Base-by-base conservation (phyloP, 306 rosid genomes). In the Cucumis cinereus region DNA sequence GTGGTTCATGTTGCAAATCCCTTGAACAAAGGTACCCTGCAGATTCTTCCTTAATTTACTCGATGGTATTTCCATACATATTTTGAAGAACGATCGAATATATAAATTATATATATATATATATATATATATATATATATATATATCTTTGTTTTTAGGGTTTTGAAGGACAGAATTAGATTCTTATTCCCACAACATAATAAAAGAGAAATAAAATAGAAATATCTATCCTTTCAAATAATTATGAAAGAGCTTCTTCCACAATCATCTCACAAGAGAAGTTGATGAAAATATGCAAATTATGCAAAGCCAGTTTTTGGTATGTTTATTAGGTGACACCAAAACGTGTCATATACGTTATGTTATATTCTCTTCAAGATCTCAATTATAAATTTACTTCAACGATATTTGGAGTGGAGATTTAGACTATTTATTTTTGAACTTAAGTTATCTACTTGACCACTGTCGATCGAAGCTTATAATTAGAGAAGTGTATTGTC, bases 291-390 rank as follows among this genome's bases (percentile, higher is more conserved):
- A 77, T 50, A 74, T 73, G 77, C 38, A 80, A 79, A 84, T 77
- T 81, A 73, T 79, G 79, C 55, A 62, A 62, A 80, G 79, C 78
- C 75, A 17, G 87, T 85, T 83, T 81, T 90, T 35, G 76, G 87
- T n/a, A n/a, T n/a, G n/a, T 69, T 85, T 83, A 79, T 3, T 3
- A 30, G 89, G 96, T 83, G 88, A 88, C 88, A 86, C 50, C 57
- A 50, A 80, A 50, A 83, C 77, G 86, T 82, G 89, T 77, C 13
- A 67, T 20, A 67, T 41, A 22, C n/a, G n/a, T n/a, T n/a, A n/a
- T n/a, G n/a, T n/a, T n/a, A n/a, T n/a, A n/a, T n/a, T n/a, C n/a
- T n/a, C n/a, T n/a, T n/a, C n/a, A n/a, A n/a, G n/a, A n/a, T n/a
- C n/a, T n/a, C n/a, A n/a, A n/a, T n/a, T n/a, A n/a, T n/a, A n/a